Conservation (phyloP, 768 basidiomycete genomes). For the Lentinula lateritia region DNA sequence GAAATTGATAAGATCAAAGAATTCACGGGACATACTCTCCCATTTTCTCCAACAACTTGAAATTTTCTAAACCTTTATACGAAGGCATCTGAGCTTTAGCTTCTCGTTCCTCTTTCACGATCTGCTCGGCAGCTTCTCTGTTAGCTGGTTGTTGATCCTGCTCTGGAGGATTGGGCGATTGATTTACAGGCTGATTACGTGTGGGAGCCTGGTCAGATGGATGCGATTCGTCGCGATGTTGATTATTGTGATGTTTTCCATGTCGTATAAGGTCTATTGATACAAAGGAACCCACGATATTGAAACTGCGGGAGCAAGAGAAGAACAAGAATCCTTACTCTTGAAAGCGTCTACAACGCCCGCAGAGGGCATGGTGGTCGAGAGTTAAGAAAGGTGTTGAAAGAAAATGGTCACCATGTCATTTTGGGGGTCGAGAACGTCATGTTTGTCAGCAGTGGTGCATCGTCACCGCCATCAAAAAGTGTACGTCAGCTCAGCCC, state of each 20-base stretch:
- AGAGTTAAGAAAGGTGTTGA: background rate
- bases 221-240: slow-evolving; percentile 19
- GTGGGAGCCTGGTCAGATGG: slow-evolving; percentile 13
- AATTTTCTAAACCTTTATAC: slow-evolving; percentile 82
- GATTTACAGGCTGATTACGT: slow-evolving; percentile 14
- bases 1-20: slow-evolving; percentile 12
- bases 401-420: background rate
- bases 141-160: slow-evolving; percentile 15
- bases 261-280: slow-evolving; percentile 75
- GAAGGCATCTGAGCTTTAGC: slow-evolving; percentile 75
- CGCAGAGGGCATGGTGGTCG: slow-evolving; percentile 48
- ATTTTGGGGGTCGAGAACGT: background rate
- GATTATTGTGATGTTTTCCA: slow-evolving; percentile 56
- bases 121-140: slow-evolving; percentile 52
- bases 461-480: background rate
- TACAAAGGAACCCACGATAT: slow-evolving; percentile 8
- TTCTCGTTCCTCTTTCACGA: slow-evolving; percentile 72
- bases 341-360: slow-evolving; percentile 85
- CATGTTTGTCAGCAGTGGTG: slow-evolving; percentile 2
- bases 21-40: slow-evolving; percentile 67
- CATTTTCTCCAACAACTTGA: slow-evolving; percentile 78
- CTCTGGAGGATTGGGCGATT: slow-evolving; percentile 13
- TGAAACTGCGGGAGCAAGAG: slow-evolving; percentile 8
- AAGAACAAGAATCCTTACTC: slow-evolving; percentile 41
- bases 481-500: too few relatives aligned